Evolutionary conservation across 2,329 filamentous ascomycete species (phyloP), one percentile per base, ranked within the genome.

Genomic region (Colletotrichum agaves): DNA sequence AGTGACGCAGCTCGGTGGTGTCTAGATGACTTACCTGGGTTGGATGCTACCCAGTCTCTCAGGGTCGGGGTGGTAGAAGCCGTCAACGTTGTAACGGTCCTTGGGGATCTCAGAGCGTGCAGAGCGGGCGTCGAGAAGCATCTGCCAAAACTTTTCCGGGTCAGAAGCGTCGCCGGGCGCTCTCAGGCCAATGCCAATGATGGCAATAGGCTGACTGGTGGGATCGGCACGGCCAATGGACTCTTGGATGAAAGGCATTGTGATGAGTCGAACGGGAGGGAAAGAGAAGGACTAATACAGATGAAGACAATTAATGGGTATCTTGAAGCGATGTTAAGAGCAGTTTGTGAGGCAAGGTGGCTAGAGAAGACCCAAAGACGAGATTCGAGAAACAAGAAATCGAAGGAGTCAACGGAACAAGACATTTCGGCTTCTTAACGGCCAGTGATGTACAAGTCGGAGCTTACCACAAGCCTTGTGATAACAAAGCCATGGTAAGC

Each of bases 181-280:
- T 46, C 80, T 77, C 69, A 79, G 81, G 2, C 73, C 78, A 23
- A 60, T 77, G 44, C 81, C 80, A 46, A 82, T 73, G 37, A 83
- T 72, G 13, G 80, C 81, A 61, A 82, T 81, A 44, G 80, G 78
- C 56, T 66, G 63, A 41, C 49, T 44, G 23, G 57, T 49, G 57
- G 39, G 46, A 3, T 49, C 41, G 5, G 63, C 49, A 55, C 49
- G 33, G 3, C 19, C 19, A 2, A 49, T 23, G 21, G 63, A 35
- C 43, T 61, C 63, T 46, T 66, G 46, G 23, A 66, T 66, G 57
- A 66, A 66, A 13, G 63, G 63, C 63, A 66, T 66, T 35, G 15
- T 37, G 44, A 21, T 31, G 17, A 11, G 6, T 15, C 3, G 55
- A 8, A n/a, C 52, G 0, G 8, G 11, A 12, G 23, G 15, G 21